Evolutionary conservation across 495 filamentous ascomycete genomes (phyloP).

Genomic region (Neurospora cerealis): DNA sequence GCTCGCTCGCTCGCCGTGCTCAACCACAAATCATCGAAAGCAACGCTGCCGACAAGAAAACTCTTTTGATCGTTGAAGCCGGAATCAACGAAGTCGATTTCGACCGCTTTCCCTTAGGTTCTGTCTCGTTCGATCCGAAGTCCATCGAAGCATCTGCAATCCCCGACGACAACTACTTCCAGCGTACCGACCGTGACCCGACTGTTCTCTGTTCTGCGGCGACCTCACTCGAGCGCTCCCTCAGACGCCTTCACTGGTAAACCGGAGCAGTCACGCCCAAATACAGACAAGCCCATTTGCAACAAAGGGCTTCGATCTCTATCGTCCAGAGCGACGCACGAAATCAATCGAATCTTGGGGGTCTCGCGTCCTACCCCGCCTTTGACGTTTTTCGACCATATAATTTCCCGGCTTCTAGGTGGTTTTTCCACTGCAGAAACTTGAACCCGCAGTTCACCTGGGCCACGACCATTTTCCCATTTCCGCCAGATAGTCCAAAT

Average conservation of each 20-base stretch:
- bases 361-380: neutral
- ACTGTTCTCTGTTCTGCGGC: slow-evolving; percentile 19
- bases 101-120: neutral
- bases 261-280: slow-evolving; percentile 12
- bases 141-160: neutral
- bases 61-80: neutral
- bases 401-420: neutral
- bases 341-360: neutral
- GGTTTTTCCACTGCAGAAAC: neutral
- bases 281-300: neutral
- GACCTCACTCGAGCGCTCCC: slow-evolving; percentile 1
- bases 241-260: slow-evolving; percentile 29
- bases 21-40: neutral
- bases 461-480: neutral
- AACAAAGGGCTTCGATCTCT: neutral
- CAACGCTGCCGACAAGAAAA: neutral
- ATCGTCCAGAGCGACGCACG: neutral
- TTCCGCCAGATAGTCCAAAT: neutral
- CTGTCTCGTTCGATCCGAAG: neutral
- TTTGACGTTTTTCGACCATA: neutral
- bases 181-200: neutral
- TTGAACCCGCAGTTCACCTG: neutral
- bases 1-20: neutral
- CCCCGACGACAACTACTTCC: neutral
- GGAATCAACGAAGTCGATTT: neutral